A percentile compares a stretch with the other conserved stretches of the same genome.
phyloP scores from a whole-genome alignment of 345 rosid species.

The Luvunga scandens region DNA sequence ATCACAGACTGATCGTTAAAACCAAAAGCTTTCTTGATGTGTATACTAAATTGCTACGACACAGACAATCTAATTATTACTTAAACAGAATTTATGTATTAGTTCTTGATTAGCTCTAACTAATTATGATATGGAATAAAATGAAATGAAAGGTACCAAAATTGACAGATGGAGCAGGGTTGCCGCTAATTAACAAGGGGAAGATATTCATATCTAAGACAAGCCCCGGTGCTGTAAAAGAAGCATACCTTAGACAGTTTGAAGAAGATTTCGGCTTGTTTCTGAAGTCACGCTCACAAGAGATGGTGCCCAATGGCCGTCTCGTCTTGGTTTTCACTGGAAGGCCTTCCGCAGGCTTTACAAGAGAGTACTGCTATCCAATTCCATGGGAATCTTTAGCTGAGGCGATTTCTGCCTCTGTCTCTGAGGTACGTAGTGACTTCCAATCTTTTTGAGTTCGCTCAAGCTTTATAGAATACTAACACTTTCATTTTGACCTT shows the following conservation, averaged over 20 bases:
- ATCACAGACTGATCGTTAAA: too few relatives aligned
- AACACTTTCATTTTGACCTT: too few relatives aligned
- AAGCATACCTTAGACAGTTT: constrained; percentile 29
- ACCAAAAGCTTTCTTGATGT: too few relatives aligned
- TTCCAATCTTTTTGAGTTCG: too few relatives aligned
- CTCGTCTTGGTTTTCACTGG: constrained; percentile 22
- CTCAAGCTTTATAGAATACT: too few relatives aligned
- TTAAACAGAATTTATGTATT: neutral
- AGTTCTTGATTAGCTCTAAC: neutral
- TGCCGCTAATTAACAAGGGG: constrained; percentile 23
- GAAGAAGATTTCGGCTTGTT: constrained; percentile 21
- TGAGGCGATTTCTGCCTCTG: constrained; percentile 12
- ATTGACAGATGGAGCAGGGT: constrained; percentile 13
- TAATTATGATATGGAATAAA: neutral
- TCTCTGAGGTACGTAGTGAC: constrained; percentile 4
- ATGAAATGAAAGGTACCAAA: constrained; percentile 15
- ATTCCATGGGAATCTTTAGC: constrained; percentile 10
- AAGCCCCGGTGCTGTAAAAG: constrained; percentile 19
- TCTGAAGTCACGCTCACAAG: constrained; percentile 18
- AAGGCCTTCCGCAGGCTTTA: constrained; percentile 1
- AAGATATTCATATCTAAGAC: constrained; percentile 18
- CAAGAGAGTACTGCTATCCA: neutral
- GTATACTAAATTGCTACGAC: too few relatives aligned
- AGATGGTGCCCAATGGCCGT: constrained; percentile 19
- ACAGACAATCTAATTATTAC: too few relatives aligned